phyloP scores from a whole-genome alignment of 1,139 yeast genomes.

The Candida neerlandica region DNA sequence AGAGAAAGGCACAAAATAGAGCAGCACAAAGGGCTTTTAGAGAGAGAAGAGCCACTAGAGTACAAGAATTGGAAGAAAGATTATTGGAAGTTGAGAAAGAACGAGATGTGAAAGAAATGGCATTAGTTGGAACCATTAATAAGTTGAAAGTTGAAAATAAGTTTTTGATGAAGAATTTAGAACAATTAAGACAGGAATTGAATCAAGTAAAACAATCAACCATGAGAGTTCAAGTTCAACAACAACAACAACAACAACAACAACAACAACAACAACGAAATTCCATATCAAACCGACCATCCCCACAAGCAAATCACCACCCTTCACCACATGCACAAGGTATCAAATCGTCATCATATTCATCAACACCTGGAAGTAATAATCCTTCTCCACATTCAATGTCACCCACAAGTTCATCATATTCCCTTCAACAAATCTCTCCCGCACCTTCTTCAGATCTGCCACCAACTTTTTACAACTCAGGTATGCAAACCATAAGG shows the following conservation, averaged over 20 bases:
- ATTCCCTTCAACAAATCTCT: conserved; percentile 50
- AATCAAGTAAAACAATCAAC: conserved; percentile 18
- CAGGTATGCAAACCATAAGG: conserved; percentile 1
- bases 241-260: conserved; percentile 8
- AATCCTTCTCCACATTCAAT: conserved; percentile 19
- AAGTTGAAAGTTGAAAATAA: conserved; percentile 45
- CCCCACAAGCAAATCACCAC: conserved; percentile 6
- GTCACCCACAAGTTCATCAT: conserved; percentile 37
- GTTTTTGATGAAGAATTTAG: conserved; percentile 37
- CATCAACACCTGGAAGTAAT: conserved; percentile 9
- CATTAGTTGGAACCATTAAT: conserved; percentile 53
- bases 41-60: conserved; percentile 72
- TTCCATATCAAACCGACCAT: conserved; percentile 2
- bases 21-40: conserved; percentile 95
- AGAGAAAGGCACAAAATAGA: conserved; percentile 89
- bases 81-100: conserved; percentile 67
- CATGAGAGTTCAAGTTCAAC: conserved; percentile 8
- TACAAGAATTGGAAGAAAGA: conserved; percentile 49
- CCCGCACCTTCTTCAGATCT: conserved; percentile 60
- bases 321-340: conserved; percentile 1
- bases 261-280: conserved; percentile 5
- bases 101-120: conserved; percentile 61
- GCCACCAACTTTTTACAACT: conserved; percentile 27
- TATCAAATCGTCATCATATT: conserved; percentile 8
- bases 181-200: conserved; percentile 34